A percentile compares a stretch with the other conserved stretches of the same genome.
These are phyloP conservation scores for Penicillium sp. DNA, from an alignment of 2,329 filamentous ascomycete species.

Conservation along the genomic window DNA sequence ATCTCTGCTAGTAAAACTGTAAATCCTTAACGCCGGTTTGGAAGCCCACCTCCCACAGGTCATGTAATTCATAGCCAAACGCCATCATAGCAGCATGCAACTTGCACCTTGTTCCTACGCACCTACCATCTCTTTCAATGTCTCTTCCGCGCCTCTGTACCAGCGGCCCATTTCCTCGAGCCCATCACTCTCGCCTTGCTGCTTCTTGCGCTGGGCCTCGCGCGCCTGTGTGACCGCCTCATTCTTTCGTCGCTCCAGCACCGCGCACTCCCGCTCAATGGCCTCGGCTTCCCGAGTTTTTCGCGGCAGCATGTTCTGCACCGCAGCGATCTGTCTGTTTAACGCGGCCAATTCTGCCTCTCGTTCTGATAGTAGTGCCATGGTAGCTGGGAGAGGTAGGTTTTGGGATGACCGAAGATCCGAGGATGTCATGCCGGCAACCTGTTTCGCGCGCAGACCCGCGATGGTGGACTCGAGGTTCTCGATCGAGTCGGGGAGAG, in stretches of 20 bases:
- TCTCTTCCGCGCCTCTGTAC: slow-evolving; percentile 49
- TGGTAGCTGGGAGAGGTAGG: slow-evolving; percentile 46
- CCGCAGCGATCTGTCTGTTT: slow-evolving; percentile 46
- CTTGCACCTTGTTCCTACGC: slow-evolving; percentile 29
- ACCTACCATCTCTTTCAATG: slow-evolving; percentile 45
- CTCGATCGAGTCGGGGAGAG: slow-evolving; percentile 57
- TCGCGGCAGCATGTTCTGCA: slow-evolving; percentile 49
- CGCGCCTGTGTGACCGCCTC: slow-evolving; percentile 52
- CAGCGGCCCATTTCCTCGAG: slow-evolving; percentile 52
- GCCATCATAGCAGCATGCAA: neutral
- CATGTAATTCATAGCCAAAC: slow-evolving; percentile 24
- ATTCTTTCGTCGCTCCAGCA: slow-evolving; percentile 50
- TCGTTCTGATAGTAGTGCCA: slow-evolving; percentile 45
- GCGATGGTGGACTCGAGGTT: slow-evolving; percentile 56
- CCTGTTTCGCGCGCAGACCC: slow-evolving; percentile 57
- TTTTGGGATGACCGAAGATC: slow-evolving; percentile 43
- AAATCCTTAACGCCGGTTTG: slow-evolving; percentile 29
- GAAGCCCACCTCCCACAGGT: slow-evolving; percentile 11
- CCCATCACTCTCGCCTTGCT: slow-evolving; percentile 51
- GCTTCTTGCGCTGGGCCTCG: slow-evolving; percentile 48
- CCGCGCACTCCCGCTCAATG: slow-evolving; percentile 48
- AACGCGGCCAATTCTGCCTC: slow-evolving; percentile 47
- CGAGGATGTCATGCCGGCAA: slow-evolving; percentile 65
- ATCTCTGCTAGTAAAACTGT: neutral
- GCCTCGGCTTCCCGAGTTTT: slow-evolving; percentile 51